A percentile compares a stretch with the other conserved stretches of the same genome.
These are phyloP conservation scores for Gaertneriomyces semiglobifer DNA, from an alignment of 192 early-diverging fungal species.

Conservation along the genomic window DNA sequence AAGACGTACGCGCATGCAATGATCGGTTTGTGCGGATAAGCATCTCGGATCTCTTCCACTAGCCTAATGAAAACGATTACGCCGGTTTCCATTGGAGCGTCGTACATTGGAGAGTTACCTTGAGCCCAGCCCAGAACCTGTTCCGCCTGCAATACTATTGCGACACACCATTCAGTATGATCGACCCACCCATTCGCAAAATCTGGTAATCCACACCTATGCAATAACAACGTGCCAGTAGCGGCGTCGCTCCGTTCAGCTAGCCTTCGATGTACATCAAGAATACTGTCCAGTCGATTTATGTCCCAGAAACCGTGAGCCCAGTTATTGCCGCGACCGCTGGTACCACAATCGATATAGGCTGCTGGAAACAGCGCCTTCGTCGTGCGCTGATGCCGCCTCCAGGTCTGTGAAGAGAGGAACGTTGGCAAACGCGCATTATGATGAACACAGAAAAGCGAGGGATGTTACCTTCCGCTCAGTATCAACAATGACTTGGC, in stretches of 20 bases:
- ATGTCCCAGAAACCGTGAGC: conserved; percentile 43
- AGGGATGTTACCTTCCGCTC: conserved; percentile 37
- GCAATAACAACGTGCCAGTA: conserved; percentile 27
- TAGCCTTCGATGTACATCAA: conserved; percentile 26
- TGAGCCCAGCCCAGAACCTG: conserved; percentile 46
- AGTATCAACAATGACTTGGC: conserved; percentile 40
- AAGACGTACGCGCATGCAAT: conserved; percentile 33
- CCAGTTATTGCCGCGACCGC: conserved; percentile 51
- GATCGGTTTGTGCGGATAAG: conserved; percentile 27
- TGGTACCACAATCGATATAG: conserved; percentile 30
- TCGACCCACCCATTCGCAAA: too few species aligned
- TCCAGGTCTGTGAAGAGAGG: conserved; percentile 10
- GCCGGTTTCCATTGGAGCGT: neutral
- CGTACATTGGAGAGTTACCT: conserved; percentile 3
- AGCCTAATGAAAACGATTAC: conserved; percentile 18
- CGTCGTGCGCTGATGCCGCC: conserved; percentile 5
- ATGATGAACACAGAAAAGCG: neutral
- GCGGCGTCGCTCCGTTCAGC: conserved; percentile 4
- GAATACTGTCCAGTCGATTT: conserved; percentile 17
- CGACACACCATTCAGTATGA: conserved; percentile 2
- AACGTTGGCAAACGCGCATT: neutral
- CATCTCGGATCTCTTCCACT: conserved; percentile 38
- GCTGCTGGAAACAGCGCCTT: neutral
- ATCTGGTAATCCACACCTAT: conserved; percentile 19
- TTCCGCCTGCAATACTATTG: conserved; percentile 42